phyloP scores from a whole-genome alignment of 2,329 filamentous ascomycete genomes.

The Xylaria sp. region DNA sequence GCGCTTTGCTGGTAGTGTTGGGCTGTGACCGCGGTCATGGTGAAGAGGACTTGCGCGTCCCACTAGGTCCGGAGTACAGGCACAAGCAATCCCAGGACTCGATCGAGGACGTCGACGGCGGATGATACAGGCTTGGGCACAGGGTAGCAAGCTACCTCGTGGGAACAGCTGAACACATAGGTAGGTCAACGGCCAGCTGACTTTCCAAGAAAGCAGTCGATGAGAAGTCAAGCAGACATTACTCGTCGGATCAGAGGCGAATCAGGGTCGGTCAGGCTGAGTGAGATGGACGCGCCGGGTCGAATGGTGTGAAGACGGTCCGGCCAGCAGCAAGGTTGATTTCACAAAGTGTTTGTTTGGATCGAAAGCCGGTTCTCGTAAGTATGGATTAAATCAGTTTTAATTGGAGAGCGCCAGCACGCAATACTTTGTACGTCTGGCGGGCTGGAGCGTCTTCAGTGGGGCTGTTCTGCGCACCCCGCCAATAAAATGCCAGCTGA shows the following conservation, averaged over 20 bases:
- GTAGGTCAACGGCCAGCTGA: neutral
- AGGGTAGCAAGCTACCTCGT: constrained; percentile 16
- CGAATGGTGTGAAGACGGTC: neutral
- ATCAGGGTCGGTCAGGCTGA: neutral
- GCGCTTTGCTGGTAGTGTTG: constrained; percentile 22
- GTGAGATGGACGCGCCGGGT: neutral
- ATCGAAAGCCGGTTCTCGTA: neutral
- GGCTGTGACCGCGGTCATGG: constrained; percentile 29
- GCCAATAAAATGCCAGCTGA: neutral
- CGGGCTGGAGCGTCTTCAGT: neutral
- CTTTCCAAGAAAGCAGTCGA: neutral
- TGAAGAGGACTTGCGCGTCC: constrained; percentile 11
- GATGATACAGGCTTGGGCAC: neutral
- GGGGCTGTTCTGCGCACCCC: neutral
- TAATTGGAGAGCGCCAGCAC: neutral
- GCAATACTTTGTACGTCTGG: neutral
- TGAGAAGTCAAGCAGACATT: neutral
- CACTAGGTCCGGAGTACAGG: neutral
- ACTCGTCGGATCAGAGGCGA: neutral
- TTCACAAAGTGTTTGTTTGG: neutral
- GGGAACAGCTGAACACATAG: constrained; percentile 7
- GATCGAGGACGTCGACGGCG: neutral
- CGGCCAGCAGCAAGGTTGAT: too few relatives aligned
- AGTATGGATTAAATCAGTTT: too few relatives aligned
- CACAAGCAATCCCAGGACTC: constrained; percentile 6